A percentile compares a stretch with the other conserved stretches of the same genome.
These are phyloP conservation scores for Filobasidium uniguttulatum DNA, from an alignment of 1,284 basidiomycete species.

Conservation along the genomic window DNA sequence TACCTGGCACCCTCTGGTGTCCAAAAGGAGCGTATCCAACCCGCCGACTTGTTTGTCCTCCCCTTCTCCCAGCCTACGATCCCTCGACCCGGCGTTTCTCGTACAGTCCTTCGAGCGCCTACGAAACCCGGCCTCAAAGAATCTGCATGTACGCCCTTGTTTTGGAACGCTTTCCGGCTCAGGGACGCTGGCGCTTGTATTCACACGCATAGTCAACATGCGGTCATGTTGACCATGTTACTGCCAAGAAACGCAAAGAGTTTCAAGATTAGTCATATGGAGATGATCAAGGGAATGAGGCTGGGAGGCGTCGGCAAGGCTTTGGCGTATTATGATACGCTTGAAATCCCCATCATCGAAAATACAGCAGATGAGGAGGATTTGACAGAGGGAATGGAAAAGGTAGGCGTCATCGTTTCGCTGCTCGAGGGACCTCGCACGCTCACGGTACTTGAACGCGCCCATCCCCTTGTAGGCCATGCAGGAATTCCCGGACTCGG, in stretches of 20 bases:
- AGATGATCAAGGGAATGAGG: conserved; percentile 80
- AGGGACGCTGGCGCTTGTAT: conserved; percentile 66
- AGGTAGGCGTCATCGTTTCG: conserved; percentile 26
- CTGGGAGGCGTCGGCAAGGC: conserved; percentile 55
- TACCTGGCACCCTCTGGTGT: conserved; percentile 74
- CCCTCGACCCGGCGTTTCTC: conserved; percentile 49
- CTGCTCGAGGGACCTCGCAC: background rate
- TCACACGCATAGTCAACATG: conserved; percentile 74
- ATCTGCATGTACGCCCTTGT: conserved; percentile 72
- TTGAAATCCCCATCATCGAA: conserved; percentile 74
- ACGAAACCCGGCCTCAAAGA: conserved; percentile 49
- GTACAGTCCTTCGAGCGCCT: conserved; percentile 61
- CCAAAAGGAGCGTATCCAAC: conserved; percentile 70
- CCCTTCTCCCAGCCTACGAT: conserved; percentile 51
- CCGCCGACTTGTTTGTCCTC: conserved; percentile 69
- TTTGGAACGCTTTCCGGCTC: conserved; percentile 75
- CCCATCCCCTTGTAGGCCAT: conserved; percentile 48
- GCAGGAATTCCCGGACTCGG: conserved; percentile 59
- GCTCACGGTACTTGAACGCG: background rate
- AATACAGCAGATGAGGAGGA: conserved; percentile 80
- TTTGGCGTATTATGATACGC: conserved; percentile 65
- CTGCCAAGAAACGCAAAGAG: conserved; percentile 44
- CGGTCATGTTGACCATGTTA: conserved; percentile 68
- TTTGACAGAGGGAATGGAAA: conserved; percentile 67
- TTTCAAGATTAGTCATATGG: conserved; percentile 68